Percentiles rank a stretch among this genome's conserved stretches.
phyloP scores from a whole-genome alignment of 176 grass and related monocot species.

The Triticum dicoccoides region DNA sequence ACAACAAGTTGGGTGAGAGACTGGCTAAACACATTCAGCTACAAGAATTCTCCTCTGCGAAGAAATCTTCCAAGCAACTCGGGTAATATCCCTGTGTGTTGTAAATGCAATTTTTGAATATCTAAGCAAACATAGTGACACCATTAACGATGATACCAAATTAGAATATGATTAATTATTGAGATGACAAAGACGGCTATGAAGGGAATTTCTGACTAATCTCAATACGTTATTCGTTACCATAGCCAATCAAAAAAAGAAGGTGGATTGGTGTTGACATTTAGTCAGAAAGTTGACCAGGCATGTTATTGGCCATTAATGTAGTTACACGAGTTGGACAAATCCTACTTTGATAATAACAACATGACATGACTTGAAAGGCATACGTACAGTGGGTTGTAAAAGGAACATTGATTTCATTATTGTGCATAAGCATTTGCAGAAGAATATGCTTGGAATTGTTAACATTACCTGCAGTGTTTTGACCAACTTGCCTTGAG shows the following conservation, averaged over 20 bases:
- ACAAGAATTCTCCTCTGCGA: neutral
- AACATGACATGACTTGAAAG: neutral
- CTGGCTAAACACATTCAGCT: neutral
- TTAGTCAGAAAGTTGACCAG: neutral
- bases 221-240: neutral
- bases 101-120: neutral
- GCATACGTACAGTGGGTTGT: neutral
- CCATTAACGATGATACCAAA: neutral
- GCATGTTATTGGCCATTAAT: neutral
- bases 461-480: constrained; percentile 70
- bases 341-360: neutral
- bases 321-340: neutral
- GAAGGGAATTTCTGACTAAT: neutral
- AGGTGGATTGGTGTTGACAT: neutral
- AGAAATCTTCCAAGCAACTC: neutral
- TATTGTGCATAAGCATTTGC: neutral
- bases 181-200: neutral
- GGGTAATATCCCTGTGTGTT: neutral
- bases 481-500: constrained; percentile 90
- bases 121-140: neutral
- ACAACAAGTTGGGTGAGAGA: neutral
- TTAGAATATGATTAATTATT: neutral
- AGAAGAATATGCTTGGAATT: neutral
- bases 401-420: neutral
- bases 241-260: neutral